These are phyloP conservation scores for Trametes punicea DNA, from an alignment of 768 basidiomycete species.

Conservation along the genomic window DNA sequence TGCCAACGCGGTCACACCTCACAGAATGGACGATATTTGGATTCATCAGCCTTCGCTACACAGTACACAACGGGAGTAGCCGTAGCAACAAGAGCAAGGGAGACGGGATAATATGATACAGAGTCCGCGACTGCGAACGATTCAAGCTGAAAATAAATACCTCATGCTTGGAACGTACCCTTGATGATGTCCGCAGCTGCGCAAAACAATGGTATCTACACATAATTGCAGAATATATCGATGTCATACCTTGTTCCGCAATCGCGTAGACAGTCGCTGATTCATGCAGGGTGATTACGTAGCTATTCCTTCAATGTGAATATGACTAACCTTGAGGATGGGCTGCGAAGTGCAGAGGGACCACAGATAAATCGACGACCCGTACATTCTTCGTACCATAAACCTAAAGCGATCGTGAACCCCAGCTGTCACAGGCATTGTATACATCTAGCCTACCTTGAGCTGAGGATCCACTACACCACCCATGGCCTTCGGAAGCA, in stretches of 20 bases:
- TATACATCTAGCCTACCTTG: conserved; percentile 39
- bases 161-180: conserved; percentile 15
- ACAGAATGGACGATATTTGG: no score
- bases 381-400: conserved; percentile 58
- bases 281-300: not conserved
- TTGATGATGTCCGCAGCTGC: conserved; percentile 32
- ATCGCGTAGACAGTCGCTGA: conserved; percentile 45
- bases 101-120: no score
- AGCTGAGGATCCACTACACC: conserved; percentile 52
- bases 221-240: not conserved
- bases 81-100: not conserved
- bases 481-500: conserved; percentile 48
- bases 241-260: conserved; percentile 42
- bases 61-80: no score
- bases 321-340: conserved; percentile 41
- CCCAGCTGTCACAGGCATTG: not conserved
- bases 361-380: conserved; percentile 50
- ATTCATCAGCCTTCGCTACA: no score
- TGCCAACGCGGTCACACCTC: no score
- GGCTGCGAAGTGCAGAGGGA: conserved; percentile 48
- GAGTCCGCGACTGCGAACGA: no score
- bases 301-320: no score
- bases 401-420: conserved; percentile 33
- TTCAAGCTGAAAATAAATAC: no score
- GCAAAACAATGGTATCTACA: not conserved